phyloP scores from a whole-genome alignment of 345 rosid genomes.

The Balakata baccata region DNA sequence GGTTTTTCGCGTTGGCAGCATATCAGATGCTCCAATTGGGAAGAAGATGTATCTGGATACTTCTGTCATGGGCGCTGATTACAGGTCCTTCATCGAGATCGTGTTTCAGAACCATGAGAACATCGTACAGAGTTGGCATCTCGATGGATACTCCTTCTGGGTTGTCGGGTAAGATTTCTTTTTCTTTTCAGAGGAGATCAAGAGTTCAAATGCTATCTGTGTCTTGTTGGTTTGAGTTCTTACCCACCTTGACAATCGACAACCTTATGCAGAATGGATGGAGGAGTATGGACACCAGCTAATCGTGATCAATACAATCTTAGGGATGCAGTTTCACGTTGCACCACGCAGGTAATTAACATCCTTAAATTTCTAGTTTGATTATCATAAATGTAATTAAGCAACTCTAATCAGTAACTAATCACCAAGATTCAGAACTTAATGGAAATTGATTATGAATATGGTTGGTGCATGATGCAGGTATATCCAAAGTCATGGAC shows the following conservation, averaged over 20 bases:
- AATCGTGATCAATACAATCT: constrained; percentile 71
- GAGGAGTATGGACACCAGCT: constrained; percentile 63
- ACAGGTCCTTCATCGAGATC: constrained; percentile 60
- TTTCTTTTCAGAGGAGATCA: too few species aligned
- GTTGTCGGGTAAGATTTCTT: constrained; percentile 68
- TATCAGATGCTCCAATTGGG: constrained; percentile 44
- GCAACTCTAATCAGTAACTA: too few species aligned
- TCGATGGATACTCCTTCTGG: constrained; percentile 76
- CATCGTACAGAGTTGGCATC: constrained; percentile 76
- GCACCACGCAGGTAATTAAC: constrained; percentile 37
- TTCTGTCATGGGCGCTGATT: constrained; percentile 71
- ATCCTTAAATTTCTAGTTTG: too few species aligned
- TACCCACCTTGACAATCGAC: too few species aligned
- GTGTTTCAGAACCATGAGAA: constrained; percentile 75
- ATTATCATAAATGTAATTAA: too few species aligned
- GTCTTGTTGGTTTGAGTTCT: neutral
- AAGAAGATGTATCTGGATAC: constrained; percentile 50
- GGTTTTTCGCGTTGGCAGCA: constrained; percentile 61
- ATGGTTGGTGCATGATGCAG: constrained; percentile 16
- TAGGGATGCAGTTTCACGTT: constrained; percentile 67
- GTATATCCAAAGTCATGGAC: constrained; percentile 45
- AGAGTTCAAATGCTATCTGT: neutral
- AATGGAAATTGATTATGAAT: too few species aligned
- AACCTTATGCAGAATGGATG: constrained; percentile 55
- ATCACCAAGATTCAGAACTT: too few species aligned